Base-by-base conservation (phyloP, 2,329 filamentous ascomycete species). In the Trichoderma harzianum region DNA sequence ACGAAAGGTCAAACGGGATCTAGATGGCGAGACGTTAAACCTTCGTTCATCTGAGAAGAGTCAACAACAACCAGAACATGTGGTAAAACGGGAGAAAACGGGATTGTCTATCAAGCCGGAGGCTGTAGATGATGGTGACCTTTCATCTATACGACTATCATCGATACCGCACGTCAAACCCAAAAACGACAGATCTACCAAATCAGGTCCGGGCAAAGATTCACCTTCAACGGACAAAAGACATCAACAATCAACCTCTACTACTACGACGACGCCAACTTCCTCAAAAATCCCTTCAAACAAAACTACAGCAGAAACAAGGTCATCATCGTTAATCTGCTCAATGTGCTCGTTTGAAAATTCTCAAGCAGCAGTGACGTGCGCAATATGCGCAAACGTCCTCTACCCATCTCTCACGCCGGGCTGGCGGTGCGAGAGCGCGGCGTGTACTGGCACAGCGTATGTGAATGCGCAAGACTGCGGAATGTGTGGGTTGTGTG, bases 381-480 rank as follows among this genome's bases (percentile, higher is more conserved):
- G 93, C 79, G 81, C 80, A 8, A 86, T 91, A 68, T 96, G 93
- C 79, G 87, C 90, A 28, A 89, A 95, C 74, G 92, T 95, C 1
- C 81, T 95, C 2, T 84, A 88, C 58, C 81, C 84, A 0, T 77
- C 81, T 0, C 85, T 86, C 64, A 84, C 90, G 58, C 81, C 85
- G 0, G 81, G 84, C 21, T 95, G 93, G 93, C 81, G 81, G 62
- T 95, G 93, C 78, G 79, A 78, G 57, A 88, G 86, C 74, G 77
- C 79, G 4, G 74, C 81, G 3, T 95, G 93, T 78, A 81, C 80
- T 72, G 84, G 81, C 14, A 87, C 85, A 60, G 73, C 76, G 24
- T 95, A 93, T 78, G 77, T 90, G 67, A 95, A 95, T 77, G 86
- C 91, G 12, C 88, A 86, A 1, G 92, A 95, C 79, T 89, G 86